Evolutionary conservation across 2,329 filamentous ascomycete genomes (phyloP), one percentile per base, ranked within the genome.

Genomic region (Claviceps sp.): DNA sequence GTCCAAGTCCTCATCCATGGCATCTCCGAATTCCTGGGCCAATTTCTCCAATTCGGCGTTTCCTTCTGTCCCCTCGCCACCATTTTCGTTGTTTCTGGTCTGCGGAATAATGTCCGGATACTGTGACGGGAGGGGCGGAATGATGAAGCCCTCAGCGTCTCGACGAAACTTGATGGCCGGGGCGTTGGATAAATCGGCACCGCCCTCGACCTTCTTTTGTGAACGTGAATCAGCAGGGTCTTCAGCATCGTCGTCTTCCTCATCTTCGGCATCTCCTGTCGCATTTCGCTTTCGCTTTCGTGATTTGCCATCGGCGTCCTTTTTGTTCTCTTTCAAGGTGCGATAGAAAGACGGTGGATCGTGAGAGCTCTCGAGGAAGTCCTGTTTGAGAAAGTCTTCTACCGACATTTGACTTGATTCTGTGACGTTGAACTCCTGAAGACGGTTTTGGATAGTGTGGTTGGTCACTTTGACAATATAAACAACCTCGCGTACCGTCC

Each of bases 391-490:
- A 61, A 95, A 95, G 60, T 96, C 85, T 55, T 90, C 85, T 20
- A 98, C 86, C 0, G 88, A 93, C 67, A 97, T 77, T 49, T 81
- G 80, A 57, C 88, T 88, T 54, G 85, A 89, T 56, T 88, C 85
- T 0, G 91, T 95, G 36, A 83, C 78, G 56, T 87, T 88, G 69
- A 97, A 98, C 63, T 98, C 93, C 57, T 90, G 83, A 9, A 98
- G 72, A 55, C 93, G 88, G 64, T 91, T 88, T 61, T 89, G 86
- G 54, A 98, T 88, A 7, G 93, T 98, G 55, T 88, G 79, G 57
- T 94, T 94, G 43, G 90, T 94, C 49, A 97, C 90, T 64, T 96
- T 97, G 64, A 96, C 91, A 39, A 96, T 87, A 64, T 95, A 97
- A n/a, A 97, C 91, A 8, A 98, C 86, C 68, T 98, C 93, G 34